Evolutionary conservation across 2,329 filamentous ascomycete species (phyloP), one percentile per base, ranked within the genome.

Genomic region (Diaporthe sp.): DNA sequence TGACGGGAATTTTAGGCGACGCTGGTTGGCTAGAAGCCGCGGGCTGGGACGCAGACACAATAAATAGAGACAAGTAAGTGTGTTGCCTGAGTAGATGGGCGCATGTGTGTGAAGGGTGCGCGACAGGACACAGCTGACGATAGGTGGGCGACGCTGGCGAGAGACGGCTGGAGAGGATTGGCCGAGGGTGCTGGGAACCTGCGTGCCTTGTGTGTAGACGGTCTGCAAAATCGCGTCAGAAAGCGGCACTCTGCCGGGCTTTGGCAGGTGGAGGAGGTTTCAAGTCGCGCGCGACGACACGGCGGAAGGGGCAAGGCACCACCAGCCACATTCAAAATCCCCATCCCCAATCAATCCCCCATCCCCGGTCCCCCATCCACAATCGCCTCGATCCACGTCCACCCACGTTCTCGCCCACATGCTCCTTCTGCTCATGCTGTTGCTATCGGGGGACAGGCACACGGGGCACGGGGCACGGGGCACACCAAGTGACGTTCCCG

Each of bases 161-260:
- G 56, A n/a, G 70, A 27, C 47, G 32, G 9, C 32, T 35, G 44
- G 55, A 71, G 71, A 76, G 76, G 79, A 81, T 79, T 80, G 77
- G 79, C 73, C 78, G 73, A 76, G 77, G 72, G 77, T 68, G 75
- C 75, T 78, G 75, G 59, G 70, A 73, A 61, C 65, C 75, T 74
- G 76, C 78, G 74, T 63, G 77, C 75, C 77, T 78, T 77, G 77
- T 80, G 30, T 66, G 44, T 51, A 77, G 78, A 74, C 77, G 78
- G 77, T 79, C 82, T 84, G 82, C 81, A 82, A 77, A 82, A 79
- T 80, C 81, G 82, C 81, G 82, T 84, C 81, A 84, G 82, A 83
- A 77, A 77, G 77, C 73, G 76, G 73, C 78, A 78, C 74, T 77
- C 76, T 78, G 68, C 74, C 72, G 66, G 59, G 51, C 68, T 70